These are phyloP conservation scores for Rhipidocladum racemiflorum DNA, from an alignment of 176 grass and related monocot species.

Conservation along the genomic window DNA sequence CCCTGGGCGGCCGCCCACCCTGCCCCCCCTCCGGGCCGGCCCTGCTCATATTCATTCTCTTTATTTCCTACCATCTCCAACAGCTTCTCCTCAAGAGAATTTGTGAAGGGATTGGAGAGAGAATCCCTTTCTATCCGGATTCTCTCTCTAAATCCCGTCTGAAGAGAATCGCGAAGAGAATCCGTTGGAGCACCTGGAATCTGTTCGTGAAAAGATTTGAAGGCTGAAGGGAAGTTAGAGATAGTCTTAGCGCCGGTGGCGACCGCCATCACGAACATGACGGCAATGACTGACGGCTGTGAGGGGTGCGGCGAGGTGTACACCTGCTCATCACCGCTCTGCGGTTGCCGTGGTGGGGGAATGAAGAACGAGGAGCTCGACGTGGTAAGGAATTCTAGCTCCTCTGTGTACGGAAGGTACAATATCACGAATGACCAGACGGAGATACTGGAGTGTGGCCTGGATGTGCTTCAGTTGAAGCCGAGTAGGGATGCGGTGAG, in stretches of 20 bases:
- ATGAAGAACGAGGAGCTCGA: constrained; percentile 36
- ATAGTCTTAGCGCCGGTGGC: constrained; percentile 4
- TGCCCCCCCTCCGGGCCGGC: too few species aligned
- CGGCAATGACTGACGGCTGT: constrained; percentile 25
- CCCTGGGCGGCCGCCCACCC: too few species aligned
- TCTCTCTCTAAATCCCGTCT: too few species aligned
- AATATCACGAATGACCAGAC: constrained; percentile 90
- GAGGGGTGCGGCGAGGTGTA: constrained; percentile 62
- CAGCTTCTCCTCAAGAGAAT: too few species aligned
- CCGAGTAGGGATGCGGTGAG: constrained; percentile 33
- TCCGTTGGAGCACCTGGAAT: too few species aligned
- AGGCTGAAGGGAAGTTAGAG: too few species aligned
- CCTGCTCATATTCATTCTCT: too few species aligned
- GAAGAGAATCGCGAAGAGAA: too few species aligned
- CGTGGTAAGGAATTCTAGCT: constrained; percentile 41
- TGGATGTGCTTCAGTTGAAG: constrained; percentile 45
- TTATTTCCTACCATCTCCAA: too few species aligned
- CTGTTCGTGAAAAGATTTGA: too few species aligned
- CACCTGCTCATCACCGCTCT: constrained; percentile 64
- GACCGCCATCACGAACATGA: constrained; percentile 38
- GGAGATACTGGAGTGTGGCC: constrained; percentile 63
- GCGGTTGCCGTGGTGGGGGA: constrained; percentile 58
- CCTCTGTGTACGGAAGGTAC: constrained; percentile 74
- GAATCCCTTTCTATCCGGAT: too few species aligned
- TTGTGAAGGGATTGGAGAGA: too few species aligned